Evolutionary conservation across 2,329 filamentous ascomycete genomes (phyloP).

Genomic region (Diaporthe ampelina): DNA sequence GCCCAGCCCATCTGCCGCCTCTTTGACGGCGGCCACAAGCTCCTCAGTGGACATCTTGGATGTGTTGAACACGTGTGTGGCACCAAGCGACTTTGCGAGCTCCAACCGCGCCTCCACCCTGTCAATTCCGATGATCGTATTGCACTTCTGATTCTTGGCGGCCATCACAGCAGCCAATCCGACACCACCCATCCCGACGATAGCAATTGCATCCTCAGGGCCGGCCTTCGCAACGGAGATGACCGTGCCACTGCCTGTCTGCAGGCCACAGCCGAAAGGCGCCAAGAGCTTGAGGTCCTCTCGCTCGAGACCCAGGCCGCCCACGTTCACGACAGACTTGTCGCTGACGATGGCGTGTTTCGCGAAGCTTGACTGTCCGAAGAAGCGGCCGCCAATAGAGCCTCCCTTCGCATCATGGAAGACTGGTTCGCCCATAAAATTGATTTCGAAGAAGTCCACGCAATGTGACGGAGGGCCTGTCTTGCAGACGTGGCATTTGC

Average conservation of each 20-base stretch:
- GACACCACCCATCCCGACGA: conserved; percentile 50
- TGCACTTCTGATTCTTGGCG: conserved; percentile 39
- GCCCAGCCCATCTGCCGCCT: conserved; percentile 60
- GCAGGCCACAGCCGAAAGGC: conserved; percentile 50
- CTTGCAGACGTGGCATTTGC: conserved; percentile 62
- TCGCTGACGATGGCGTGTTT: conserved; percentile 50
- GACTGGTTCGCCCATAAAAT: conserved; percentile 64
- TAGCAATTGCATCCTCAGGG: conserved; percentile 43
- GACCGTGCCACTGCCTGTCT: conserved; percentile 51
- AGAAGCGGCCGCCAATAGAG: conserved; percentile 51
- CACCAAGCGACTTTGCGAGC: conserved; percentile 55
- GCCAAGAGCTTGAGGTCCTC: conserved; percentile 48
- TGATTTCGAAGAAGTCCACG: conserved; percentile 60
- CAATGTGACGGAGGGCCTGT: conserved; percentile 62
- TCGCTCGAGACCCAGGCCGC: conserved; percentile 22
- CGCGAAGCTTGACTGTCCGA: conserved; percentile 52
- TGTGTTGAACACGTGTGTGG: conserved; percentile 53
- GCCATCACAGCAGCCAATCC: conserved; percentile 43
- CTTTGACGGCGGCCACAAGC: conserved; percentile 62
- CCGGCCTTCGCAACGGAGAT: conserved; percentile 48
- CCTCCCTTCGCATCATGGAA: conserved; percentile 55
- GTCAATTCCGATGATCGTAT: conserved; percentile 57
- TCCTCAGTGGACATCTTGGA: conserved; percentile 52
- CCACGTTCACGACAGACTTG: conserved; percentile 49
- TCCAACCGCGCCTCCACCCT: conserved; percentile 57